A percentile compares a stretch with the other conserved stretches of the same genome.
phyloP scores from a whole-genome alignment of 805 yeast genomes.

The Monosporozyma solicola region DNA sequence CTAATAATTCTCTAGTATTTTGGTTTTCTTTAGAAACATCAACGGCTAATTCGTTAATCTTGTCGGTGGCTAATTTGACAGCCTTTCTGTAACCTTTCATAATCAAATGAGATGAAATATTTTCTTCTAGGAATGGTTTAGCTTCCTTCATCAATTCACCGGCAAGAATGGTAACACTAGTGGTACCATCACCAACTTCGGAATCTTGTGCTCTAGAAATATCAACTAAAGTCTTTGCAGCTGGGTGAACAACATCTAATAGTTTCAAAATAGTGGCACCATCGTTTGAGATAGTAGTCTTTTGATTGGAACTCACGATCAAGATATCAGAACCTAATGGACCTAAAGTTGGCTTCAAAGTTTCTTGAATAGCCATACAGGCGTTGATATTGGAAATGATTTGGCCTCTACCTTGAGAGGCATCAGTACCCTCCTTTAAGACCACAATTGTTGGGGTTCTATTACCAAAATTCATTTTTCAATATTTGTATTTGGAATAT shows the following conservation, averaged over 20 bases:
- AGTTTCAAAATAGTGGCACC: conserved; percentile 94
- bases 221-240: conserved; percentile 92
- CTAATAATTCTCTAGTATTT: conserved; percentile 66
- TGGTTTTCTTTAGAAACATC: conserved; percentile 43
- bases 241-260: conserved; percentile 95
- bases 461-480: conserved; percentile 70
- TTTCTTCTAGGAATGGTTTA: conserved; percentile 88
- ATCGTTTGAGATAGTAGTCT: conserved; percentile 92
- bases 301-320: conserved; percentile 73
- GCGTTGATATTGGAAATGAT: conserved; percentile 93
- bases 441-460: conserved; percentile 98
- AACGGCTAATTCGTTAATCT: conserved; percentile 66
- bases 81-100: conserved; percentile 84
- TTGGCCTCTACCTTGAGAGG: conserved; percentile 95
- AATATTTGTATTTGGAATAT: background rate
- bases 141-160: conserved; percentile 92
- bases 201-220: conserved; percentile 95
- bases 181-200: conserved; percentile 98
- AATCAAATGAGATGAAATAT: conserved; percentile 84
- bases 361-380: conserved; percentile 93
- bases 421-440: conserved; percentile 93
- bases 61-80: conserved; percentile 62
- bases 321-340: conserved; percentile 95
- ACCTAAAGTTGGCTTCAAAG: conserved; percentile 89
- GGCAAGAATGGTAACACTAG: conserved; percentile 88